Evolutionary conservation across 2,329 filamentous ascomycete genomes (phyloP).

Genomic region (Coniochaeta prunicola): DNA sequence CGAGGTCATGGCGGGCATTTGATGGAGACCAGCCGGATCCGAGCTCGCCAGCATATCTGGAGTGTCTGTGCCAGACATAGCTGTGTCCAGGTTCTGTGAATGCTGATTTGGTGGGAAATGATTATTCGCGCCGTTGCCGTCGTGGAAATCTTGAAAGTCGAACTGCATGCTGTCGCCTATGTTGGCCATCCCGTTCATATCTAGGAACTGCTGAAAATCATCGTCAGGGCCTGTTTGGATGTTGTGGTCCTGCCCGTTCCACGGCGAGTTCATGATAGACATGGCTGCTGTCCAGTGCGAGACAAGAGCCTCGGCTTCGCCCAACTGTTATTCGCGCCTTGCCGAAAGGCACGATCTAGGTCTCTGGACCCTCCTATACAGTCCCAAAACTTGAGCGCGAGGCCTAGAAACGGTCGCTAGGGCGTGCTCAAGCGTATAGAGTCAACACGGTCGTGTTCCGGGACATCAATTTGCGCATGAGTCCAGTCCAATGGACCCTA

Average conservation of each 20-base stretch:
- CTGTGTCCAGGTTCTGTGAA: constrained; percentile 38
- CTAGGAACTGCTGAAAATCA: constrained; percentile 58
- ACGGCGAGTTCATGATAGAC: constrained; percentile 1
- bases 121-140: constrained; percentile 27
- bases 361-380: background rate
- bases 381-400: background rate
- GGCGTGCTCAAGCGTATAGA: background rate
- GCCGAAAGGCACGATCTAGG: background rate
- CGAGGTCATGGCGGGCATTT: constrained; percentile 40
- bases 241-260: constrained; percentile 40
- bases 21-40: constrained; percentile 29
- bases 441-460: background rate
- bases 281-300: background rate
- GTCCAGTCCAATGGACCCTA: background rate
- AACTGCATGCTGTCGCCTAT: constrained; percentile 50
- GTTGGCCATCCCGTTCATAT: constrained; percentile 49
- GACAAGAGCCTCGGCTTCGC: background rate
- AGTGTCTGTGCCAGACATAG: constrained; percentile 39
- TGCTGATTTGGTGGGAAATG: constrained; percentile 24
- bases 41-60: constrained; percentile 27
- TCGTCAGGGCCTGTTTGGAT: constrained; percentile 46
- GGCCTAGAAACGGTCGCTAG: background rate
- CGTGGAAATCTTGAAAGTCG: constrained; percentile 50
- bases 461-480: background rate
- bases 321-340: background rate